Evolutionary conservation across 192 early-diverging fungal species (phyloP).

Genomic region (Powellomyces hirtus): DNA sequence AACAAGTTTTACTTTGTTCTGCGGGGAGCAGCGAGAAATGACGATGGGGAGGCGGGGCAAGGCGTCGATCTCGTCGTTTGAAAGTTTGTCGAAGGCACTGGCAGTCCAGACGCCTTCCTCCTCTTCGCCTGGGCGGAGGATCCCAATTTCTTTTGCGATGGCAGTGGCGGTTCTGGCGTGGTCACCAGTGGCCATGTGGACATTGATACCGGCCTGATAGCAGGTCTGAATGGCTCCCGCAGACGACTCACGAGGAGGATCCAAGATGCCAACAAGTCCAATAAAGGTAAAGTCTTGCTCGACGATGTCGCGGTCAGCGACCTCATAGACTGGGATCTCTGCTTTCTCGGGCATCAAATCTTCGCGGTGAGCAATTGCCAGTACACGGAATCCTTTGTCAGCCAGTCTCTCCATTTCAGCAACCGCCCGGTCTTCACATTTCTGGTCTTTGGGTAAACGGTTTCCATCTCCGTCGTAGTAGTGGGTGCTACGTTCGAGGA

Average conservation of each 20-base stretch:
- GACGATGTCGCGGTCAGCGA: not conserved
- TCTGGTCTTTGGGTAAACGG: too few species aligned
- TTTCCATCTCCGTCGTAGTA: constrained; percentile 9
- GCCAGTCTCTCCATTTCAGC: constrained; percentile 8
- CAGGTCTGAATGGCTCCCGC: constrained; percentile 78
- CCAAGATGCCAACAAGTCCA: constrained; percentile 93
- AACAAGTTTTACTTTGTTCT: constrained; percentile 41
- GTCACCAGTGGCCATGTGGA: constrained; percentile 98
- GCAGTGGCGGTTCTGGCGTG: constrained; percentile 94
- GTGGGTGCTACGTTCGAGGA: not conserved
- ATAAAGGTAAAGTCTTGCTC: constrained; percentile 65
- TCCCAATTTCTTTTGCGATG: constrained; percentile 69
- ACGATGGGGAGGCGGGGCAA: constrained; percentile 39
- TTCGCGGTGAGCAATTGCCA: constrained; percentile 21
- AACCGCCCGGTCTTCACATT: too few species aligned
- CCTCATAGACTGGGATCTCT: not conserved
- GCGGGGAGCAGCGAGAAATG: constrained; percentile 43
- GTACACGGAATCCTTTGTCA: constrained; percentile 15
- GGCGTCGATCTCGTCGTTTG: constrained; percentile 30
- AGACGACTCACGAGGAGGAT: constrained; percentile 94
- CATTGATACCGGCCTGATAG: constrained; percentile 90
- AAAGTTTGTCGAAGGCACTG: constrained; percentile 32
- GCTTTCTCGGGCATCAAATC: not conserved
- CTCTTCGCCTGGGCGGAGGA: not conserved
- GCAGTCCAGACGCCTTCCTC: constrained; percentile 15